These are phyloP conservation scores for Lipomyces yamanashiensis DNA, from an alignment of 805 yeast species.

Conservation along the genomic window DNA sequence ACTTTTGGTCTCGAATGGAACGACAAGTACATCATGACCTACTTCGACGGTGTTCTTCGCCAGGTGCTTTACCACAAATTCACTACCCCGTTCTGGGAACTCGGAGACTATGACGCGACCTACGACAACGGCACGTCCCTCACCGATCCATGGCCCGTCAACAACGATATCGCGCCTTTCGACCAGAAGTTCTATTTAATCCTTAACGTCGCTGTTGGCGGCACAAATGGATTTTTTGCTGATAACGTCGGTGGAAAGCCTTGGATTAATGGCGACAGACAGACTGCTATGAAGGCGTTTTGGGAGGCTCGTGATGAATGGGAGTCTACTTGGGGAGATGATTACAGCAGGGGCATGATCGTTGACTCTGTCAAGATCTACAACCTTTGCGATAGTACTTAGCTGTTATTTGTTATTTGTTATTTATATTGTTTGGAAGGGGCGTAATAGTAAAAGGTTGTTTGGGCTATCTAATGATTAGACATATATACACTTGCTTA, in stretches of 20 bases:
- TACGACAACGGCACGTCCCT: conserved; percentile 25
- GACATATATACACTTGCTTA: neutral
- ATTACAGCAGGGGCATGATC: conserved; percentile 23
- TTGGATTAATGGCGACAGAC: conserved; percentile 29
- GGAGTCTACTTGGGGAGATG: conserved; percentile 29
- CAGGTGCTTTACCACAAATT: conserved; percentile 30
- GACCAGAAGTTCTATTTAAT: conserved; percentile 34
- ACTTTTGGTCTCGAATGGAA: conserved; percentile 34
- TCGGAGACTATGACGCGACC: conserved; percentile 22
- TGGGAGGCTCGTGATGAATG: conserved; percentile 24
- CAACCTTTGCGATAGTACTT: conserved; percentile 7
- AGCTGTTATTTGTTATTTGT: neutral
- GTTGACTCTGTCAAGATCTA: conserved; percentile 31
- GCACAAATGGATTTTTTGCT: conserved; percentile 31
- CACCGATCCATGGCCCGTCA: conserved; percentile 29
- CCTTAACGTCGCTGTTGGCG: conserved; percentile 34
- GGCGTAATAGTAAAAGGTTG: neutral
- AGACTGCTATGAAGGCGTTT: conserved; percentile 26
- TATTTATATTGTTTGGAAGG: neutral
- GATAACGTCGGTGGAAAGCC: conserved; percentile 30
- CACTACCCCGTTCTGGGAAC: conserved; percentile 20
- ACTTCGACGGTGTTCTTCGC: conserved; percentile 32
- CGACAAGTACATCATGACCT: conserved; percentile 30
- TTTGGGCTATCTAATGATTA: neutral
- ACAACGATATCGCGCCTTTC: conserved; percentile 25